Evolutionary conservation across 768 basidiomycete genomes (phyloP), one percentile per base, ranked within the genome.

Genomic region (Hortiboletus flavorubellus): DNA sequence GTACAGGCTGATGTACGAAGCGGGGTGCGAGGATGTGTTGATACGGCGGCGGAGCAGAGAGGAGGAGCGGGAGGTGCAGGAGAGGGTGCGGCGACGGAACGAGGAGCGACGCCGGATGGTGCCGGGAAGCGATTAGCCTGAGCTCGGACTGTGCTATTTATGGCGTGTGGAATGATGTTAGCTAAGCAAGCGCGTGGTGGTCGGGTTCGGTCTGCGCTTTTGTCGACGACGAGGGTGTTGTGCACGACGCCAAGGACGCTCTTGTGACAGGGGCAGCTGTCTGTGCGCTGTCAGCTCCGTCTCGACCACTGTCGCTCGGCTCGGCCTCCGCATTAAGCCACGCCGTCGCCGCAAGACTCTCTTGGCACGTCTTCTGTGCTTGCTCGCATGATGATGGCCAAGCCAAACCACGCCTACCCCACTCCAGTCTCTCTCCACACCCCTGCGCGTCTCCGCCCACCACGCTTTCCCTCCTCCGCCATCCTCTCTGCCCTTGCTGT

Each of bases 1-100:
- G 57, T 91, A 90, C 77, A 87, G 83, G 69, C 63, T 92, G 30
- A 70, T 85, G 68, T 89, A 87, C 64, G 87, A 86, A 65, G 75
- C 68, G 2, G 86, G 83, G 38, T 72, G 76, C n/a, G 88, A 89
- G 68, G 87, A 89, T 42, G 62, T 69, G 33, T 44, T 83, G 23
- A 73, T 73, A 71, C 79, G 80, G 38, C 18, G 56, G 47, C 66
- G 75, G 52, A 54, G 67, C 30, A 49, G 33, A 41, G 76, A 71
- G 47, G 77, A 72, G 51, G 67, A 65, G 66, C 64, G 45, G 62
- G 64, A 47, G 47, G 63, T 78, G 65, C 46, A 57, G 55, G 74
- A 71, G 57, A 64, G 71, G 59, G 85, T 76, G 23, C 71, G 69
- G 34, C 63, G 66, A 52, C 77, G 82, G 43, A 75, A 81, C 58